Conservation (phyloP, 1,284 basidiomycete genomes). For the Volvariella surrecta region DNA sequence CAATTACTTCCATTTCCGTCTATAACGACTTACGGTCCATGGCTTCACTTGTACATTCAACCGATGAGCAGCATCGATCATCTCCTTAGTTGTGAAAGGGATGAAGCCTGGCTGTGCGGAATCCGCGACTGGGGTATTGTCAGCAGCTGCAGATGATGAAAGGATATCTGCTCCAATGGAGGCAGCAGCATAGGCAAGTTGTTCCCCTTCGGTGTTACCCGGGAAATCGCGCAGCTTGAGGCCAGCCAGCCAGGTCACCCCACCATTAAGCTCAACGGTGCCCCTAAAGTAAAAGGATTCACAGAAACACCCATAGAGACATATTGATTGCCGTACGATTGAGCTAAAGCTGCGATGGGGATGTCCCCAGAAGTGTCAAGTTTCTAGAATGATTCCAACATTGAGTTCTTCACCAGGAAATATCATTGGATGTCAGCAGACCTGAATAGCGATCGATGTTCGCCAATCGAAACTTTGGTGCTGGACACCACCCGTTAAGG, state of each 20-base stretch:
- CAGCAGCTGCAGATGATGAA: conserved; percentile 44
- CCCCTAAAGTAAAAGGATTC: conserved; percentile 1
- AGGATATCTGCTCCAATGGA: conserved; percentile 58
- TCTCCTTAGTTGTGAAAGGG: conserved; percentile 55
- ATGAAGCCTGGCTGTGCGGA: conserved; percentile 37
- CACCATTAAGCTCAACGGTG: conserved; percentile 15
- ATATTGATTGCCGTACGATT: conserved; percentile 47
- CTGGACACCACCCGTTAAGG: conserved; percentile 23
- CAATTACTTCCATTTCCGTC: no score
- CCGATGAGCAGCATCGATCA: conserved; percentile 59
- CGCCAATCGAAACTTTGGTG: conserved; percentile 77
- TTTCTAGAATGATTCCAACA: conserved; percentile 17
- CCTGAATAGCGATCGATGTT: conserved; percentile 61
- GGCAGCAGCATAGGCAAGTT: conserved; percentile 59
- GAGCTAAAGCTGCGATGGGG: conserved; percentile 51
- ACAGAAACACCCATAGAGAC: no score
- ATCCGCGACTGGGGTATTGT: conserved; percentile 28
- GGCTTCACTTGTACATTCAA: conserved; percentile 61
- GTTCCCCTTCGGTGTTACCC: conserved; percentile 42
- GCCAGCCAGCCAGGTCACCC: conserved; percentile 56
- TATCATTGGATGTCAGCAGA: conserved; percentile 13
- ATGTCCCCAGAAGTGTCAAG: conserved; percentile 46
- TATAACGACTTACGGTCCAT: conserved; percentile 53
- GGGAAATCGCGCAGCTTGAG: conserved; percentile 47
- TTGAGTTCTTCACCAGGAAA: conserved; percentile 1